Base-by-base conservation (phyloP, 768 basidiomycete genomes). In the Kwoniella sp. region DNA sequence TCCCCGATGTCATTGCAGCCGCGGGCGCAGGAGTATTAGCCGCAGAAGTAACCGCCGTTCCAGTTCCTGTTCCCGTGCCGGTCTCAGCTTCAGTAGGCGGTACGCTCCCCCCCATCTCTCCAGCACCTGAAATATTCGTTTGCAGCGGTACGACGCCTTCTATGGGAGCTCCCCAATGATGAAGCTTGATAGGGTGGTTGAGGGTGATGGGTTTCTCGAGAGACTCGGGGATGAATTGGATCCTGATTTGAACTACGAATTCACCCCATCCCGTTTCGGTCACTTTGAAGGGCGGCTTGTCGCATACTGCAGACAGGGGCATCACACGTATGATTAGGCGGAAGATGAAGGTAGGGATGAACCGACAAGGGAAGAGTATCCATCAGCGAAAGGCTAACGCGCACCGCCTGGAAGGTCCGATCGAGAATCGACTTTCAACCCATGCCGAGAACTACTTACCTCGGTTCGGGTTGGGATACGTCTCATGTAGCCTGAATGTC, bases 261-360 rank as follows among this genome's bases (percentile, higher is more conserved):
- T 99, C 96, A 69, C 96, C 96, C 96, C 96, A 99, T 52, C 96
- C 96, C 17, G 96, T 98, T 80, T 98, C 96, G 10, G 93, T 88
- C 17, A 98, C 88, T 70, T 92, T 91, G 74, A 93, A 99, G 0
- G 96, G 96, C 3, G 92, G 86, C 76, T 90, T 92, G 75, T 99
- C 96, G 27, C 96, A 78, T 70, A 88, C 95, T 97, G 40, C 17
- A 22, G 27, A 22, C 33, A 13, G 40, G 10, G 40, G 3, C 3
- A 44, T 6, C 8, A 9, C 3, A 19, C 3, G 17, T 4, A 44
- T 9, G 40, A 44, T 9, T 6, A 44, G 17, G 8, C 17, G 40
- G 33, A 33, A 33, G 7, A 33, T 33, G 33, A 33, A 13, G 7
- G 33, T 6, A 5, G 33, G 13, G 33, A 33, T 33, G 33, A 33